Base-by-base conservation (phyloP, 2,329 filamentous ascomycete species). In the Neocucurbitaria cava region DNA sequence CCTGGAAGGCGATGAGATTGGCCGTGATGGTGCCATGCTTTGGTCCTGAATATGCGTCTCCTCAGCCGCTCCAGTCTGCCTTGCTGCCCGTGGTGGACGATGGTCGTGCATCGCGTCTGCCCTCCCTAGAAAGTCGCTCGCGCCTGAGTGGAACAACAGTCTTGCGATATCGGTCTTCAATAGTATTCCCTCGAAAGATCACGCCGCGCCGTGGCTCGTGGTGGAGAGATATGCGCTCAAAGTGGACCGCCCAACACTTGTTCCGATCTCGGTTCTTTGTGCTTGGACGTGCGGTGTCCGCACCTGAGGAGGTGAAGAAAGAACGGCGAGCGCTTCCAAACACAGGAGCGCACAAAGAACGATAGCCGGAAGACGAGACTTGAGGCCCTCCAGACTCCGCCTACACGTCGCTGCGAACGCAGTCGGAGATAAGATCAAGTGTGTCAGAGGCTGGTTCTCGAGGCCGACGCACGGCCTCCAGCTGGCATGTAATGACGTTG, bases 231-330 rank as follows among this genome's bases (percentile, higher is more conserved):
- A 67, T 65, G 68, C 56, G 68, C 63, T 56, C 62, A 66, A n/a
- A 62, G 65, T 67, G 68, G 68, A 65, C 46, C 56, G 30, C 45
- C 48, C 43, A 59, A 61, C 54, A 58, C 57, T 42, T 56, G 56
- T 69, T 62, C 70, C 68, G 68, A 65, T 60, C 52, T 66, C 63
- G 65, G 56, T 68, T 68, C 66, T 70, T 69, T 68, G 67, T 68
- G 66, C 69, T 51, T 42, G 38, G 56, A 36, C 20, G 40, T 40
- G 44, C 43, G 23, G 20, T 46, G 24, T 42, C 43, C 40, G 23
- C 46, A 43, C 30, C 36, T 33, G 24, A 26, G 49, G 52, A 44
- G 23, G 43, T 9, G 33, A 42, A 50, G 49, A 54, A 52, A 18
- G 24, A 41, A 24, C 38, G 52, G 46, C 18, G 46, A 51, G 54